A percentile compares a stretch with the other conserved stretches of the same genome.
Conservation (phyloP, 2,329 filamentous ascomycete genomes). For the Myriosclerotinia curreyana region DNA sequence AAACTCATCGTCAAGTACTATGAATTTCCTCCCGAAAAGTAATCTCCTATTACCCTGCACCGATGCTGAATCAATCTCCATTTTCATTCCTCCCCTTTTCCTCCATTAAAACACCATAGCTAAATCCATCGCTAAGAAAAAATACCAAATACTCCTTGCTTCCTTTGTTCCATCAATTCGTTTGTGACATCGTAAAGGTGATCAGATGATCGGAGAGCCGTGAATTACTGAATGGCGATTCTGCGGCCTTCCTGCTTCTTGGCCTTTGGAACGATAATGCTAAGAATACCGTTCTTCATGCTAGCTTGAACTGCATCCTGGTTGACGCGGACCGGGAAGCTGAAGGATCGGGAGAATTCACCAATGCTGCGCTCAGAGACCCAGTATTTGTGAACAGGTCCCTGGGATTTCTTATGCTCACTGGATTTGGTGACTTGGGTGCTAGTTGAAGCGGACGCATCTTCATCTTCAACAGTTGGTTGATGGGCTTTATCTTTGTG, state of each 20-base stretch:
- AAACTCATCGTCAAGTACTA: neutral
- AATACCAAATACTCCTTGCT: slow-evolving; percentile 4
- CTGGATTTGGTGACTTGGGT: slow-evolving; percentile 22
- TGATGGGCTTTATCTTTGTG: slow-evolving; percentile 32
- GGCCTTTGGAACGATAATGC: slow-evolving; percentile 63
- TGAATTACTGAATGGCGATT: slow-evolving; percentile 47
- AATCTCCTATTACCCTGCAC: neutral
- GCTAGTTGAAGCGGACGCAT: slow-evolving; percentile 28
- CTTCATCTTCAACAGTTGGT: slow-evolving; percentile 54
- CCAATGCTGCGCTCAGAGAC: slow-evolving; percentile 63
- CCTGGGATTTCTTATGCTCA: slow-evolving; percentile 26
- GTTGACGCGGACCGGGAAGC: slow-evolving; percentile 63
- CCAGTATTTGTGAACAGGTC: slow-evolving; percentile 61
- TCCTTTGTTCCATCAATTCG: slow-evolving; percentile 5
- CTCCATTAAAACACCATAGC: neutral
- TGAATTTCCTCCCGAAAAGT: neutral
- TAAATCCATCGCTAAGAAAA: slow-evolving; percentile 1
- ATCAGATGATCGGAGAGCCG: neutral
- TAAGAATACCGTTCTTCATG: slow-evolving; percentile 65
- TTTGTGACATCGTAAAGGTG: slow-evolving; percentile 8
- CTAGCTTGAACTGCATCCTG: slow-evolving; percentile 58
- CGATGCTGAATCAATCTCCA: neutral
- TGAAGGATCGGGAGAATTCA: slow-evolving; percentile 66
- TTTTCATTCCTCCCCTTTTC: neutral
- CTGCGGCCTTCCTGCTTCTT: slow-evolving; percentile 56